These are phyloP conservation scores for Amanita muscaria DNA, from an alignment of 768 basidiomycete genomes.

Conservation along the genomic window DNA sequence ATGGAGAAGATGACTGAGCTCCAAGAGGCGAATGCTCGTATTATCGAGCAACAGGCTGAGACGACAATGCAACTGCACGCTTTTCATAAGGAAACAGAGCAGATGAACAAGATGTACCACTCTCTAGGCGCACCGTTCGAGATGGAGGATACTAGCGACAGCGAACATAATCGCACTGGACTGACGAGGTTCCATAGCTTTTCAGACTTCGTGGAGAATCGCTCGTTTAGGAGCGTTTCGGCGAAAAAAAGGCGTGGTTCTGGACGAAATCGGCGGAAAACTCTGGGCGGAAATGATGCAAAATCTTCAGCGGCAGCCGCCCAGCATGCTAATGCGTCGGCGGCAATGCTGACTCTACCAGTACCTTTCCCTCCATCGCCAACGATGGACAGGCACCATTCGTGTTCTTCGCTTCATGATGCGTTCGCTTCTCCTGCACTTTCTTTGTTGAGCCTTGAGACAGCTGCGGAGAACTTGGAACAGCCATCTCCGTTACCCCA, in stretches of 20 bases:
- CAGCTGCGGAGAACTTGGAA: neutral
- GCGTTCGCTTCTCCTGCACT: constrained; percentile 20
- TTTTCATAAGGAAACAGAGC: constrained; percentile 65
- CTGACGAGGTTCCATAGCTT: constrained; percentile 10
- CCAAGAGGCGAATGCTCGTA: constrained; percentile 62
- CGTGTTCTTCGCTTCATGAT: constrained; percentile 3
- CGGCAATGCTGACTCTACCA: constrained; percentile 1
- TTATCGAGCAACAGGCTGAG: constrained; percentile 53
- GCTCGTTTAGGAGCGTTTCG: neutral
- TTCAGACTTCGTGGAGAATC: constrained; percentile 2
- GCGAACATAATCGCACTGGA: constrained; percentile 4
- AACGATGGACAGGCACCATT: constrained; percentile 2
- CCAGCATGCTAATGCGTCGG: neutral
- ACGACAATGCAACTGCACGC: constrained; percentile 55
- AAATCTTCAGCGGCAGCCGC: neutral
- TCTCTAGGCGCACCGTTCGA: constrained; percentile 48
- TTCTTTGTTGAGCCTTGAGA: constrained; percentile 22
- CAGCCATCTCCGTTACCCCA: constrained; percentile 8
- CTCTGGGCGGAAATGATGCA: constrained; percentile 3
- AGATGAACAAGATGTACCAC: constrained; percentile 63
- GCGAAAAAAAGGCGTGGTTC: neutral
- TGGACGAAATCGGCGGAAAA: constrained; percentile 6
- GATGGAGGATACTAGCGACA: constrained; percentile 37
- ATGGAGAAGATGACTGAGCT: constrained; percentile 69
- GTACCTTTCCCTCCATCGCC: constrained; percentile 8